A percentile compares a stretch with the other conserved stretches of the same genome.
These are phyloP conservation scores for Scedosporium boydii DNA, from an alignment of 2,329 filamentous ascomycete species.

Conservation along the genomic window DNA sequence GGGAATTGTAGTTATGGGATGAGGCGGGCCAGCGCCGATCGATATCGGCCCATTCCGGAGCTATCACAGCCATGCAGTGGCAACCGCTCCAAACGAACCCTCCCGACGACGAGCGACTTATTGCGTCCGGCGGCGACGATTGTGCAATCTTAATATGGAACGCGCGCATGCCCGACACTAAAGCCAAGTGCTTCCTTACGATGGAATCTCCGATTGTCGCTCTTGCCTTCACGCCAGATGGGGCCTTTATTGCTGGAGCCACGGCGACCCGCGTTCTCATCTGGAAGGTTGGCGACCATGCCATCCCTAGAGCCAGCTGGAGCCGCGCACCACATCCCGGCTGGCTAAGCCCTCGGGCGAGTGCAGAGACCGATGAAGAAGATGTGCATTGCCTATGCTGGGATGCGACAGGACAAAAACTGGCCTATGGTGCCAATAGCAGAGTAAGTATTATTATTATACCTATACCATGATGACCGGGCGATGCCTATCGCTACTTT, in stretches of 20 bases:
- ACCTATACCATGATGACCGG: neutral
- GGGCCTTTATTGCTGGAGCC: conserved; percentile 52
- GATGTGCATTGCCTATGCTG: conserved; percentile 53
- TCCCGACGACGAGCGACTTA: conserved; percentile 42
- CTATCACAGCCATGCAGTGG: conserved; percentile 50
- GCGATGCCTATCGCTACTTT: too few relatives aligned
- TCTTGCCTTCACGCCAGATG: conserved; percentile 54
- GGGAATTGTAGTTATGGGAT: conserved; percentile 39
- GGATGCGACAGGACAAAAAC: conserved; percentile 51
- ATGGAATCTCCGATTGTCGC: conserved; percentile 50
- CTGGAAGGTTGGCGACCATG: conserved; percentile 53
- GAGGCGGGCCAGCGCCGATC: conserved; percentile 41
- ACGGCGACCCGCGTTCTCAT: conserved; percentile 50
- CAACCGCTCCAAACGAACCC: conserved; percentile 35
- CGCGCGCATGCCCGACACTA: conserved; percentile 42
- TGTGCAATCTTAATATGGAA: conserved; percentile 56
- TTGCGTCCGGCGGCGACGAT: conserved; percentile 54
- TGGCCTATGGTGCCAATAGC: conserved; percentile 55
- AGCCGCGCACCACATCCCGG: conserved; percentile 43
- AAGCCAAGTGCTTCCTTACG: conserved; percentile 49
- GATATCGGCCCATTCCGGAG: conserved; percentile 49
- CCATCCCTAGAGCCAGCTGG: conserved; percentile 52
- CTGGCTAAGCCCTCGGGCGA: conserved; percentile 48
- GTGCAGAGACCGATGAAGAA: conserved; percentile 45
- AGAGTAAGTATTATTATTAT: conserved; percentile 34